Evolutionary conservation across 2,329 filamentous ascomycete genomes (phyloP), one percentile per base, ranked within the genome.

Genomic region (Beauveria caledonica): DNA sequence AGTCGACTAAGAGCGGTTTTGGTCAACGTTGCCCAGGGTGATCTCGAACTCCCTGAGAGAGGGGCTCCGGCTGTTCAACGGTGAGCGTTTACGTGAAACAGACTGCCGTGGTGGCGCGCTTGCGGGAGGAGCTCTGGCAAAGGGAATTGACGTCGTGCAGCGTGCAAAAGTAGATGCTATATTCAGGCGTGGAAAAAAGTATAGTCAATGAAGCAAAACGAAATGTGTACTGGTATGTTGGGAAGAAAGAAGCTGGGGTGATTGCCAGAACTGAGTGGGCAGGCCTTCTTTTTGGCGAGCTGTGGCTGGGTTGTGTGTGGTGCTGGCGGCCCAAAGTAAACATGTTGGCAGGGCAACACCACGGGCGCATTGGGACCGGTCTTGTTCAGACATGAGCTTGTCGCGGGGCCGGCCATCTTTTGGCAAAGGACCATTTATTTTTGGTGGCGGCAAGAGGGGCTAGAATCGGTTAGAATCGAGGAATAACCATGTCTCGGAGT

Each of bases 311-410:
- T 58, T 29, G 60, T 62, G 46, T 46, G 51, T 57, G 52, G 54
- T 62, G 63, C 63, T 63, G 63, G 62, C 60, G 64, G 63, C 62
- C 50, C 60, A 64, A 65, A 66, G 69, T 69, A 67, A 68, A 70
- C 63, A 64, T 63, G 72, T 74, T 74, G 72, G 66, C 71, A 48
- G 54, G 67, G 71, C 72, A 74, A 74, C 72, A 55, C 55, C n/a
- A 21, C 6, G 33, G 45, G 45, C 19, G 36, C 36, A 8, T 15
- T 25, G 42, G 29, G 44, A n/a, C 40, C 8, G 53, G 15, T 33
- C 19, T 58, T 7, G 57, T 39, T 52, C 49, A 53, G 46, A 46
- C 49, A 53, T 40, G 46, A 46, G 36, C 25, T 33, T 36, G 57
- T 53, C 57, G 57, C 57, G 57, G 57, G 57, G 48, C 40, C 51